Evolutionary conservation across 306 rosid genomes (phyloP), one percentile per base, ranked within the genome.

Genomic region (Dalbergia cochinchinensis): DNA sequence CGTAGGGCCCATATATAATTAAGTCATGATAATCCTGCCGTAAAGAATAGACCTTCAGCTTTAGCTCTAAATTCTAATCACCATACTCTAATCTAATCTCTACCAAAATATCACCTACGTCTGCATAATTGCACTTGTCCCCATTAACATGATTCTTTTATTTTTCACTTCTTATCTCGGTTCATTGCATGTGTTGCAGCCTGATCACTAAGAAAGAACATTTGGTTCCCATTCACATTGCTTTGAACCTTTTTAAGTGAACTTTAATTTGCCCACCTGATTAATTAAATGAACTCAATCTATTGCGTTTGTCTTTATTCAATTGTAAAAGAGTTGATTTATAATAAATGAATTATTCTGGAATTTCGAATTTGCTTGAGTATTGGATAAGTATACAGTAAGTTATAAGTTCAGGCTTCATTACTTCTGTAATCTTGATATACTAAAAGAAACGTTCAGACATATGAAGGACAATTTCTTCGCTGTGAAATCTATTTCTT

Each of bases 1-100:
- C 64, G 22, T 16, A 35, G 77, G 64, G 22, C 71, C 83, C 78
- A 47, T 74, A 18, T 37, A 75, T 77, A 77, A 77, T 55, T 66
- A 41, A 22, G 55, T 44, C 42, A 77, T 54, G 66, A 66, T 77
- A 57, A 16, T 67, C 59, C 26, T 11, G 48, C 22, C 11, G 48
- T 41, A 35, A 41, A 65, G 11, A 62, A 31, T 31, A 62, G 19
- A 67, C 19, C 72, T 44, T 67, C 54, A 42, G 10, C 53, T 18
- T 66, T 14, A 26, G 16, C 16, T 12, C 47, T 12, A 19, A 31
- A 15, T 10, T 15, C 8, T 74, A 16, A 13, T 41, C 2, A 45
- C 14, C 14, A 62, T 63, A 45, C 26, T 9, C 16, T 65, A 33
- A 69, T 9, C 16, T 65, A 33, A 69, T 78, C 70, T 45, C 39